Base-by-base conservation (phyloP, 768 basidiomycete genomes). In the Pluteus cervinus region DNA sequence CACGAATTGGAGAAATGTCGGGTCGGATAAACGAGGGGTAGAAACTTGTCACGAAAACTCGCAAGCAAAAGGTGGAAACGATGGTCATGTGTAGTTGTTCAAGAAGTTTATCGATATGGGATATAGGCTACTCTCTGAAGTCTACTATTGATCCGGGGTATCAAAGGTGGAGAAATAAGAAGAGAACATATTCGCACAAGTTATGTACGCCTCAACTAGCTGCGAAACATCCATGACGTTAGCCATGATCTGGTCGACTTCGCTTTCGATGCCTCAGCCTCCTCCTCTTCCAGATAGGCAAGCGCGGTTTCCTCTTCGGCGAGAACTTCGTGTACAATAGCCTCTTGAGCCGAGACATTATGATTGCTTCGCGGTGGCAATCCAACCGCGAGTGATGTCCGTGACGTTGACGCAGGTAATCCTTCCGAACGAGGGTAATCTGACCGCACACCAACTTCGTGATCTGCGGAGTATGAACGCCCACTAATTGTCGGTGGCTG, bases 201-300 rank as follows among this genome's bases (percentile, higher is more conserved):
- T n/a, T n/a, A n/a, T n/a, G n/a, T n/a, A n/a, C n/a, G n/a, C n/a
- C n/a, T n/a, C n/a, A n/a, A n/a, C n/a, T n/a, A n/a, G n/a, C n/a
- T n/a, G n/a, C n/a, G n/a, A n/a, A 79, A 83, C 68, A 81, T 71
- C 81, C 80, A 83, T 23, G 77, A 70, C 25, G 71, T 76, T 44
- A 79, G 58, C 79, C 78, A 79, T 9, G 79, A 73, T 46, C 69
- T 73, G 22, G 64, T 62, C 18, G 57, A 58, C 38, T 58, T 62
- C 15, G 65, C 58, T 43, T 68, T 68, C 23, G 64, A 58, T 24
- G 64, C 71, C 45, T 76, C 71, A 7, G 61, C 64, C 47, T 74
- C 59, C 55, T 84, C 81, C 32, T 69, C 68, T 47, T 75, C 66
- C 33, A 76, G 49, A 30, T 74, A 62, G 45, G 75, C 66, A 18